Evolutionary conservation across 2,329 filamentous ascomycete genomes (phyloP).

Genomic region (Zasmidium angulare): DNA sequence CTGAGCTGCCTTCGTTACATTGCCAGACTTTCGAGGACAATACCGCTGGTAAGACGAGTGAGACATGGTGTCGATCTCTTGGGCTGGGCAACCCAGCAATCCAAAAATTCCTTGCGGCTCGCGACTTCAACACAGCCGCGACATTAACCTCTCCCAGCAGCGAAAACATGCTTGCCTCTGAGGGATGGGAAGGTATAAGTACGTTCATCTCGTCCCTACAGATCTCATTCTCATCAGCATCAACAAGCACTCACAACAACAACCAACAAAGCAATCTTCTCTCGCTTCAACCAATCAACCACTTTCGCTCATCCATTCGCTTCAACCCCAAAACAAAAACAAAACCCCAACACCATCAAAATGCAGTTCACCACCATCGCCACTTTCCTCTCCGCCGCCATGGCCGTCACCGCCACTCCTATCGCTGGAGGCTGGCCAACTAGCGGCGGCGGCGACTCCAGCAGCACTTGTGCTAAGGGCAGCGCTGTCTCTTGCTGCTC

Average conservation of each 20-base stretch:
- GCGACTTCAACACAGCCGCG: neutral
- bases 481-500: constrained; percentile 17
- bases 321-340: constrained; percentile 9
- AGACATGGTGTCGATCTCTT: neutral
- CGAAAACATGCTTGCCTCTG: neutral
- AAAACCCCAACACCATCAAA: constrained; percentile 11
- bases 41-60: neutral
- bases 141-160: neutral
- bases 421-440: neutral
- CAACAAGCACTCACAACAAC: constrained; percentile 13
- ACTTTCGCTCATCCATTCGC: constrained; percentile 8
- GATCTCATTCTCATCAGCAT: neutral
- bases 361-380: constrained; percentile 23
- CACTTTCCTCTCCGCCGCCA: constrained; percentile 13
- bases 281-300: constrained; percentile 8
- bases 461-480: constrained; percentile 4
- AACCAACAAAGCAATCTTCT: constrained; percentile 6
- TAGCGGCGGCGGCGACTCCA: neutral
- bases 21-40: neutral
- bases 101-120: neutral
- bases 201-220: constrained; percentile 6
- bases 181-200: constrained; percentile 14
- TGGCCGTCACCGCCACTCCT: constrained; percentile 11
- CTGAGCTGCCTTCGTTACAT: neutral
- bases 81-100: neutral